These are phyloP conservation scores for Neonectria neomacrospora DNA, from an alignment of 2,329 filamentous ascomycete genomes.

Conservation along the genomic window DNA sequence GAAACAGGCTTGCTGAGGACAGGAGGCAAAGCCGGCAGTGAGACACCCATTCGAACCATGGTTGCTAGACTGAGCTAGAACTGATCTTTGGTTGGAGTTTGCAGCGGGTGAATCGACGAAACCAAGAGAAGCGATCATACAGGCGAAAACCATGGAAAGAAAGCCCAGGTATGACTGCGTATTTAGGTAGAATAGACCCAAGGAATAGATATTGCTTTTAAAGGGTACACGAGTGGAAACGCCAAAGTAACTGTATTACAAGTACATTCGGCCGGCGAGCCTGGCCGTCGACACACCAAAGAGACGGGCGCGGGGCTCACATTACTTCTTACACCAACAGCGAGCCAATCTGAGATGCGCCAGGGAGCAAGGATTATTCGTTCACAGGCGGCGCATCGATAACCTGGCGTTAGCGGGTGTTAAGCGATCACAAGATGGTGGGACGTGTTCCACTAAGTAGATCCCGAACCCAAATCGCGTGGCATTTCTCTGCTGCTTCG, in stretches of 20 bases:
- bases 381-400: background rate
- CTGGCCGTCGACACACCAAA: background rate
- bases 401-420: background rate
- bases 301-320: background rate
- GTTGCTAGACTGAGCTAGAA: background rate
- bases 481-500: background rate
- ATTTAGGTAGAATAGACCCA: background rate
- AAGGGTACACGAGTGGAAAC: background rate
- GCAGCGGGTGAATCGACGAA: background rate
- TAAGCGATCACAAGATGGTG: background rate
- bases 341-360: background rate
- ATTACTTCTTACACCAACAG: background rate
- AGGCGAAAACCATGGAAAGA: too few species aligned
- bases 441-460: background rate
- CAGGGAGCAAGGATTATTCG: background rate
- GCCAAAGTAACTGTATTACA: background rate
- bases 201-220: background rate
- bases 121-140: background rate
- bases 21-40: conserved; percentile 51
- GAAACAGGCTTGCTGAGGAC: conserved; percentile 53
- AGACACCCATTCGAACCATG: conserved; percentile 23
- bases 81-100: background rate
- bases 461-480: background rate
- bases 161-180: background rate
- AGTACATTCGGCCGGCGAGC: background rate